Evolutionary conservation across 129 eudicot genomes (phyloP).

Genomic region (Artemisia tridentata): DNA sequence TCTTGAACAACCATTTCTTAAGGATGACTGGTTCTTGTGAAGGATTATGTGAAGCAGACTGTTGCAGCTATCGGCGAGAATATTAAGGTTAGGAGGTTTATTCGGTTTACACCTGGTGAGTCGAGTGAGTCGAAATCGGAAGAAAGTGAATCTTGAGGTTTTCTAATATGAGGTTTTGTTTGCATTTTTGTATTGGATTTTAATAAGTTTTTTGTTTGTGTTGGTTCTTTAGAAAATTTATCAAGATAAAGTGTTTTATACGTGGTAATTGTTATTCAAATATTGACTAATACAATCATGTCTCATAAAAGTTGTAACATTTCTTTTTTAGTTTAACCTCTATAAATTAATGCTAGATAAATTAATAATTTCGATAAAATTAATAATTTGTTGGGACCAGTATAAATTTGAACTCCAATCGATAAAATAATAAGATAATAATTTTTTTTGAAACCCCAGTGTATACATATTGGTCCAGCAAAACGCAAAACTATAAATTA

Average conservation of each 20-base stretch:
- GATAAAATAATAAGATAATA: too few species aligned
- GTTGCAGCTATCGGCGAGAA: constrained; percentile 93
- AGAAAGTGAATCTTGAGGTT: constrained; percentile 36
- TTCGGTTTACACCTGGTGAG: constrained; percentile 89
- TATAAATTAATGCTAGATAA: too few species aligned
- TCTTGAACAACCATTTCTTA: constrained; percentile 81
- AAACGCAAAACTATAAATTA: too few species aligned
- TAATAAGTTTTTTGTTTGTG: not conserved
- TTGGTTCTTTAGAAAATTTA: constrained; percentile 9
- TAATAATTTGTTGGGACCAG: too few species aligned
- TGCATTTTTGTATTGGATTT: constrained; percentile 25
- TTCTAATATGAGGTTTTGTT: constrained; percentile 13
- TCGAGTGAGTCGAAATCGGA: constrained; percentile 30
- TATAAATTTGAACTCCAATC: too few species aligned
- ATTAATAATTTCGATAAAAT: too few species aligned
- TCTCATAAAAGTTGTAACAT: constrained; percentile 7
- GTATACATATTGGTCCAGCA: too few species aligned
- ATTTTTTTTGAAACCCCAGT: too few species aligned
- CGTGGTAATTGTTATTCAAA: not conserved
- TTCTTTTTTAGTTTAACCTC: not conserved
- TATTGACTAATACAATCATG: constrained; percentile 10
- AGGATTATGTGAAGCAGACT: constrained; percentile 91
- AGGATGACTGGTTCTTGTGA: constrained; percentile 76
- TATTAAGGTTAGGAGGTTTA: constrained; percentile 81
- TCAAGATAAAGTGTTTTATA: not conserved